phyloP scores from a whole-genome alignment of 2,329 filamentous ascomycete genomes.

The Colletotrichum musicola region DNA sequence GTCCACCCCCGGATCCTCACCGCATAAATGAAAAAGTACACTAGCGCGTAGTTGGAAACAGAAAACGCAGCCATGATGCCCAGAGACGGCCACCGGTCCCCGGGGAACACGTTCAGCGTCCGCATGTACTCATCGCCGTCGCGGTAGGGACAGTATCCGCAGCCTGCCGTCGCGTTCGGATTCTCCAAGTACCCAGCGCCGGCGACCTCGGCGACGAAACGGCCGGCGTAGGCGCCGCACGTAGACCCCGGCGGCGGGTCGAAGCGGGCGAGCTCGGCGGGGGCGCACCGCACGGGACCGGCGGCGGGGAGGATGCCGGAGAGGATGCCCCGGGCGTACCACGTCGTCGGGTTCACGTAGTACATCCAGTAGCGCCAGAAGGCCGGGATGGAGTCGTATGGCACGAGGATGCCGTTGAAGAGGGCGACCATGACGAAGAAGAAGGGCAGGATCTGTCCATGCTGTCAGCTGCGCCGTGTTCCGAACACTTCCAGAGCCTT shows the following conservation, averaged over 20 bases:
- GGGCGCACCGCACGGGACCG: slow-evolving; percentile 54
- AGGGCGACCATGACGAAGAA: slow-evolving; percentile 83
- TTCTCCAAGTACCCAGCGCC: slow-evolving; percentile 73
- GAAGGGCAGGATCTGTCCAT: slow-evolving; percentile 72
- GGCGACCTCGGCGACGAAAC: slow-evolving; percentile 63
- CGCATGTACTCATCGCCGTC: slow-evolving; percentile 71
- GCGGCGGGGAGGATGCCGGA: slow-evolving; percentile 36
- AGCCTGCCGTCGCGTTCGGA: slow-evolving; percentile 66
- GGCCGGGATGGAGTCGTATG: slow-evolving; percentile 50
- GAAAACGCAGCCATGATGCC: slow-evolving; percentile 80
- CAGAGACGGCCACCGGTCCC: slow-evolving; percentile 75
- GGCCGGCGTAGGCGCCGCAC: slow-evolving; percentile 73
- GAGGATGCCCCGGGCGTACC: slow-evolving; percentile 32
- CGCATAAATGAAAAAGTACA: slow-evolving; percentile 83
- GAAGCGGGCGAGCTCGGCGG: slow-evolving; percentile 57
- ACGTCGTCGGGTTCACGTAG: slow-evolving; percentile 39
- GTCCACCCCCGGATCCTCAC: slow-evolving; percentile 77
- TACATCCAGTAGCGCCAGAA: slow-evolving; percentile 56
- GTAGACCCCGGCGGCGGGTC: slow-evolving; percentile 73
- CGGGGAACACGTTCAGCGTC: slow-evolving; percentile 61
- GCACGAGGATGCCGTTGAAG: slow-evolving; percentile 77
- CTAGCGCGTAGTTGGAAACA: slow-evolving; percentile 77
- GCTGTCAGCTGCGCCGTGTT: slow-evolving; percentile 7
- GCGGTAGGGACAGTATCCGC: slow-evolving; percentile 77
- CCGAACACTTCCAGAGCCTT: too few species aligned